Evolutionary conservation across 2,329 filamentous ascomycete species (phyloP).

Genomic region (Sphaerulina musiva): DNA sequence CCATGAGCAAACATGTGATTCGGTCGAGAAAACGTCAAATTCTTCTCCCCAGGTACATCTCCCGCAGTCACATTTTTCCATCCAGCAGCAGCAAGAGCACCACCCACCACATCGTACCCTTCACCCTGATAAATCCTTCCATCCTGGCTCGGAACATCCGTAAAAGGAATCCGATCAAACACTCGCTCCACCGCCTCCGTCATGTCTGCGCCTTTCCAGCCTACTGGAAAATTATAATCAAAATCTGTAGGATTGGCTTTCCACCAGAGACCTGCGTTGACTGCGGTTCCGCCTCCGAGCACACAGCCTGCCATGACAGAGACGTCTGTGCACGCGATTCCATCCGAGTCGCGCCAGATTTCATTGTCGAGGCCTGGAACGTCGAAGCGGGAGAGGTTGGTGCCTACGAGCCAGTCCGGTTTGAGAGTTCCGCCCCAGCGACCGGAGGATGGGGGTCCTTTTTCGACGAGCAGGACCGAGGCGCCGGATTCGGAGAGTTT

Average conservation of each 20-base stretch:
- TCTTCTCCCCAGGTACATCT: conserved; percentile 55
- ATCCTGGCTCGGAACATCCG: conserved; percentile 59
- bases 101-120: conserved; percentile 57
- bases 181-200: conserved; percentile 53
- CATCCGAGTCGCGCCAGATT: conserved; percentile 58
- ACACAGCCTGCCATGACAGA: conserved; percentile 68
- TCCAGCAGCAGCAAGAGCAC: conserved; percentile 53
- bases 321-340: conserved; percentile 62
- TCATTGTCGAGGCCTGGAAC: conserved; percentile 65
- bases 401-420: conserved; percentile 55
- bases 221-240: conserved; percentile 64
- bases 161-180: conserved; percentile 65
- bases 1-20: conserved; percentile 62
- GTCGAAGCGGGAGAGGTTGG: conserved; percentile 62
- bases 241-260: conserved; percentile 60
- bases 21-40: conserved; percentile 57
- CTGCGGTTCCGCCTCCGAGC: conserved; percentile 59
- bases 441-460: conserved; percentile 52
- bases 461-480: conserved; percentile 54
- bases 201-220: conserved; percentile 64
- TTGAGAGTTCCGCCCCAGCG: conserved; percentile 57
- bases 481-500: conserved; percentile 59
- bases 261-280: conserved; percentile 66
- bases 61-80: conserved; percentile 60
- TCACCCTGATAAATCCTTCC: conserved; percentile 61